phyloP scores from a whole-genome alignment of 1,284 basidiomycete genomes.

The Cutaneotrichosporon cutaneum region DNA sequence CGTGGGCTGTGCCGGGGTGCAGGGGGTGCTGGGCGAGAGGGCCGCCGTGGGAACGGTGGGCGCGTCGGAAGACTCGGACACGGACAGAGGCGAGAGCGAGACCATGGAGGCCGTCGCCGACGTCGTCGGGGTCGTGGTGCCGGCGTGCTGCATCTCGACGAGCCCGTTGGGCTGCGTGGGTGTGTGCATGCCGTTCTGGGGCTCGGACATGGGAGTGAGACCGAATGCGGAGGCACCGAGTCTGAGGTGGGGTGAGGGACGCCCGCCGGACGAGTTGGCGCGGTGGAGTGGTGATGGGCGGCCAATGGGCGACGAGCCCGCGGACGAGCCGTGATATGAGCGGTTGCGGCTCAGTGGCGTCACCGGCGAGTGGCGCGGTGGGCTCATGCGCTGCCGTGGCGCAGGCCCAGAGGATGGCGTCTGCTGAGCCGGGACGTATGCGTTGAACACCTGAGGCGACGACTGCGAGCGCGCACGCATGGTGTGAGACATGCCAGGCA shows the following conservation, averaged over 20 bases:
- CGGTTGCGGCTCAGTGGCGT: constrained; percentile 18
- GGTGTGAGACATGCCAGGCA: constrained; percentile 11
- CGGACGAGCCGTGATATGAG: constrained; percentile 19
- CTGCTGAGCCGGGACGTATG: constrained; percentile 15
- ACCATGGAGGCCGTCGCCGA: constrained; percentile 10
- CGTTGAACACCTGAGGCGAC: constrained; percentile 21
- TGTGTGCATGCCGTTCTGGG: constrained; percentile 1
- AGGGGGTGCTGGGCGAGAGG: constrained; percentile 17
- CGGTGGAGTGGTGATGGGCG: constrained; percentile 23
- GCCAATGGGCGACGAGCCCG: constrained; percentile 12
- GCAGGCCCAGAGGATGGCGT: constrained; percentile 22
- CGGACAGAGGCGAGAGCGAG: constrained; percentile 21
- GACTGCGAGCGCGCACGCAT: constrained; percentile 28
- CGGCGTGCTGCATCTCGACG: neutral
- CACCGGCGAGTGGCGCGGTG: constrained; percentile 21
- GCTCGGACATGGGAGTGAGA: constrained; percentile 18
- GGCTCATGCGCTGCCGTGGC: constrained; percentile 24
- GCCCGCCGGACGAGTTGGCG: constrained; percentile 19
- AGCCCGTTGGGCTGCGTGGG: constrained; percentile 2
- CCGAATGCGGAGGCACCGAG: constrained; percentile 23
- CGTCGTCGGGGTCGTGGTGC: constrained; percentile 5
- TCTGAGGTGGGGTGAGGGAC: constrained; percentile 23
- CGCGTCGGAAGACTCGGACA: constrained; percentile 16
- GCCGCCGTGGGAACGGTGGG: neutral
- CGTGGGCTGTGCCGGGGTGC: constrained; percentile 21